Base-by-base conservation (phyloP, 2,329 filamentous ascomycete genomes). In the Colletotrichum tofieldiae region DNA sequence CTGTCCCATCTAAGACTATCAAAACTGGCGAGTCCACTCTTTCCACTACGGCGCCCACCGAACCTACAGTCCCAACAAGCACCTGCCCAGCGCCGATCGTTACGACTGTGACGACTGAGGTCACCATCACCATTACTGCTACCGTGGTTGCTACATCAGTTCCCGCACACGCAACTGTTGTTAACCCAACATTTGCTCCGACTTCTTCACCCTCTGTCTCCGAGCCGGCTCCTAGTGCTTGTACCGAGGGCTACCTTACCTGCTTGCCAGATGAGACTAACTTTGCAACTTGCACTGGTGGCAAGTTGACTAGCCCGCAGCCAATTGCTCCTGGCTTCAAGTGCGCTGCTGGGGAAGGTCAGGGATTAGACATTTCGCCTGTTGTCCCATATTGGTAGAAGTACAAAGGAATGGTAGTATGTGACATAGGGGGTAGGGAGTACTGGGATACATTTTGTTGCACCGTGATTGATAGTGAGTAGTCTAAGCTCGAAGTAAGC, bases 81-180 rank as follows among this genome's bases (percentile, higher is more conserved):
- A 14, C 29, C 12, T 45, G 45, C 29, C 41, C 58, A 7, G 63
- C 58, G 5, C 37, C 45, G 16, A 32, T 39, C 0, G 35, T 56
- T 4, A 32, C 35, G 4, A 65, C 70, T 55, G 54, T 73, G 26
- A 65, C 74, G 41, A 75, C 35, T 29, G 62, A 77, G 73, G 67
- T 74, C 64, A 77, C 71, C 47, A 74, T 75, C 49, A 71, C 77
- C 3, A n/a, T 65, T 12, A 71, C 68, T 1, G 68, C 63, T 12
- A 71, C 64, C 4, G 20, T 52, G 5, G 23, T 58, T 16, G 58
- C 37, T 8, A 29, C 45, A 11, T 26, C 47, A 23, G 18, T 20
- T 9, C 16, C 37, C 18, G 23, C 35, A n/a, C 18, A 45, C 26
- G 43, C n/a, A 1, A 45, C 52, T 41, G 7, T 0, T 11, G 20